phyloP scores from a whole-genome alignment of 225 moss, liverwort and hornwort species.

The Pseudoscleropodium purum region DNA sequence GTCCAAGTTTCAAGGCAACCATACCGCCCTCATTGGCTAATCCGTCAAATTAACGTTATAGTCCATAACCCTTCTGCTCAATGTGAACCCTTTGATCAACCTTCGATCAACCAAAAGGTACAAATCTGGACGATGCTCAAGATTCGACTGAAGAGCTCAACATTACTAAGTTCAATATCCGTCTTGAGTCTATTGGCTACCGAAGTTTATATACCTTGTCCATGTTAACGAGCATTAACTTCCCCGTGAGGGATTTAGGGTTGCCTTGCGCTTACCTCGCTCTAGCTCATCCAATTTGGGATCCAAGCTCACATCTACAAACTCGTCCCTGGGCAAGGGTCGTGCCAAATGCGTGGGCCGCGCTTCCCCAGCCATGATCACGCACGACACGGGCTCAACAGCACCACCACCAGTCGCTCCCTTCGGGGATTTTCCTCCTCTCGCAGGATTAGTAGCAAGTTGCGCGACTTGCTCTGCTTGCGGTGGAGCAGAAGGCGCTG shows the following conservation, averaged over 20 bases:
- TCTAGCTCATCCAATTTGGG: slow-evolving; percentile 20
- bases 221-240: background rate
- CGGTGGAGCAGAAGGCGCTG: background rate
- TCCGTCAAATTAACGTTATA: background rate
- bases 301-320: slow-evolving; percentile 11
- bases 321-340: slow-evolving; percentile 4
- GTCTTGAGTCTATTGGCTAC: background rate
- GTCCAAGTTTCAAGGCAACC: background rate
- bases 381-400: slow-evolving; percentile 26
- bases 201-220: background rate
- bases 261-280: slow-evolving; percentile 17
- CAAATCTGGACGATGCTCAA: background rate
- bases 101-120: background rate
- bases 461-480: background rate
- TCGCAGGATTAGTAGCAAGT: background rate
- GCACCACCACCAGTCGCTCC: background rate
- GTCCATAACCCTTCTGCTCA: background rate
- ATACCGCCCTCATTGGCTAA: background rate
- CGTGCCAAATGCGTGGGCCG: slow-evolving; percentile 27
- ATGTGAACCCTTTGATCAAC: background rate
- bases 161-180: background rate
- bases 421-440: background rate
- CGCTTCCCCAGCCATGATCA: slow-evolving; percentile 46
- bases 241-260: slow-evolving; percentile 4
- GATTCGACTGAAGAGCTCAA: background rate